Evolutionary conservation across 352 stramenopile genomes (phyloP).

Genomic region (Globisporangium spiculum): DNA sequence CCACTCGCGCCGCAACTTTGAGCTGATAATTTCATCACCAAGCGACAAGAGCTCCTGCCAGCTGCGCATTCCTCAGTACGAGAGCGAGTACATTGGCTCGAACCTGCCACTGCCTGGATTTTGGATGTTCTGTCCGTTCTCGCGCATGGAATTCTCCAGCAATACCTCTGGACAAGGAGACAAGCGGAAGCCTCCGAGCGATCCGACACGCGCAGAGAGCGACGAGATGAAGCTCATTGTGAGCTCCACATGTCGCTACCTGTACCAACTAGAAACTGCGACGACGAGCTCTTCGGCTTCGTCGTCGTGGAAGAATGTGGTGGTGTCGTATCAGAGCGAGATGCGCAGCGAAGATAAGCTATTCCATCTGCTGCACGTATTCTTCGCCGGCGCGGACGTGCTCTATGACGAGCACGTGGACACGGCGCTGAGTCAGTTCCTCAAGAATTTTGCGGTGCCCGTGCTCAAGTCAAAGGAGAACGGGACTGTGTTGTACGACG

Average conservation of each 20-base stretch:
- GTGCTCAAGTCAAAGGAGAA: constrained; percentile 21
- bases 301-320: not conserved
- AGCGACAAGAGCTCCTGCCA: constrained; percentile 48
- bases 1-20: constrained; percentile 45
- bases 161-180: not conserved
- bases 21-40: not conserved
- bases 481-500: constrained; percentile 36
- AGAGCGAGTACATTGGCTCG: constrained; percentile 42
- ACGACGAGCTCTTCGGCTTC: not conserved
- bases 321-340: constrained; percentile 1
- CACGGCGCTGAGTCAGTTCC: constrained; percentile 39
- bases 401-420: constrained; percentile 70
- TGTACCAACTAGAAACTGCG: constrained; percentile 49
- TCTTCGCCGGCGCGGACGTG: constrained; percentile 69
- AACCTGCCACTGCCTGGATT: constrained; percentile 64
- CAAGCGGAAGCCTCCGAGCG: constrained; percentile 5
- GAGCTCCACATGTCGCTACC: constrained; percentile 59
- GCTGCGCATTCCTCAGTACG: constrained; percentile 54
- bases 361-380: constrained; percentile 70
- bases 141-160: constrained; percentile 54
- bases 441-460: constrained; percentile 41
- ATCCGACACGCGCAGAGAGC: constrained; percentile 43
- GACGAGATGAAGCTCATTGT: constrained; percentile 76
- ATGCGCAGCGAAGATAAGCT: constrained; percentile 64
- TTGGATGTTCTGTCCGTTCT: constrained; percentile 73